Evolutionary conservation across 495 filamentous ascomycete genomes (phyloP).

Genomic region (Penicillium manginii): DNA sequence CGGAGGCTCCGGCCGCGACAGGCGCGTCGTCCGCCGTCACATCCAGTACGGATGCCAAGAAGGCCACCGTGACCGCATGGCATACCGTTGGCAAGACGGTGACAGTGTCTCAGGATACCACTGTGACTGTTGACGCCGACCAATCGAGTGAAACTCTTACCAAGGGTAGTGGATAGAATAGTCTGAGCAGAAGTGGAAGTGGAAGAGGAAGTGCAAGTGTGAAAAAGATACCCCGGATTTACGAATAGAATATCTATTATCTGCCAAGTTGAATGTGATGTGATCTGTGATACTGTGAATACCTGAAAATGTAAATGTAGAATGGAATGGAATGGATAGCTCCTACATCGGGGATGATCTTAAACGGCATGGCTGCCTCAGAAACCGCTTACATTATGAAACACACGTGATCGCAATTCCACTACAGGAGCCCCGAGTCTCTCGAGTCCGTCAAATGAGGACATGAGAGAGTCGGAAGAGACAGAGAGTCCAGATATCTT

Average conservation of each 20-base stretch:
- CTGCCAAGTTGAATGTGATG: not conserved
- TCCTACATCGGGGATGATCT: not conserved
- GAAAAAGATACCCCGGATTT: not conserved
- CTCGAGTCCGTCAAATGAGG: not conserved
- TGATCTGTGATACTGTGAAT: constrained; percentile 4
- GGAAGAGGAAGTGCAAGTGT: no score
- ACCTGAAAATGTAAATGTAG: no score
- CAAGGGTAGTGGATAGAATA: no score
- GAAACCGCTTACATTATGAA: no score
- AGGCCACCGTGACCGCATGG: constrained; percentile 24
- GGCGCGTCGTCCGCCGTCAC: not conserved
- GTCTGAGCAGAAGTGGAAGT: no score
- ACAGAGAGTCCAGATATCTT: not conserved
- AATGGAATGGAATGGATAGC: no score
- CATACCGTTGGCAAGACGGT: constrained; percentile 21
- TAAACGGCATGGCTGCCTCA: constrained; percentile 23
- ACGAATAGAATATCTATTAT: not conserved
- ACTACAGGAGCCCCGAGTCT: constrained; percentile 9
- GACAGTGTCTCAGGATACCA: constrained; percentile 1
- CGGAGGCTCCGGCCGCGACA: constrained; percentile 1
- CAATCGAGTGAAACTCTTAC: not conserved
- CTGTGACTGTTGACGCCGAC: constrained; percentile 8
- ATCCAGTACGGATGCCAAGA: not conserved
- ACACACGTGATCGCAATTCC: constrained; percentile 37
- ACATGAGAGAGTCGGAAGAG: not conserved